Percentiles rank a stretch among this genome's conserved stretches.
Evolutionary conservation across 805 yeast species (phyloP).

Genomic region (Sugiyamaella marilandica): DNA sequence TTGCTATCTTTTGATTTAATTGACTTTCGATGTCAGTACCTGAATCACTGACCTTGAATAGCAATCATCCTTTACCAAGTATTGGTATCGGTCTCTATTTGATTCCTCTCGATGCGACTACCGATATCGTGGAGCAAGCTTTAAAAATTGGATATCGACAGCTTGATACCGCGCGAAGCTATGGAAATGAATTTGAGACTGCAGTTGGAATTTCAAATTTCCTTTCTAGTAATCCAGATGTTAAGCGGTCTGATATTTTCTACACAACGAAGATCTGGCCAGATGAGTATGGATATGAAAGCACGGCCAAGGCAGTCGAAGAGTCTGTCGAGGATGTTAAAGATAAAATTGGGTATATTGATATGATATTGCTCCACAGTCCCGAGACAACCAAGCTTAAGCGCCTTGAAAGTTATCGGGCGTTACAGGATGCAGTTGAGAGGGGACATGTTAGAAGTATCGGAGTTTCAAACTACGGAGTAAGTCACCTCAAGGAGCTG

Average conservation of each 20-base stretch:
- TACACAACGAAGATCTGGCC: constrained; percentile 74
- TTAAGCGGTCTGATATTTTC: constrained; percentile 47
- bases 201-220: constrained; percentile 54
- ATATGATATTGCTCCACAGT: constrained; percentile 62
- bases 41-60: neutral
- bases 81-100: constrained; percentile 41
- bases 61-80: constrained; percentile 8
- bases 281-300: constrained; percentile 45
- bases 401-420: constrained; percentile 48
- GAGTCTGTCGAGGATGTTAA: constrained; percentile 49
- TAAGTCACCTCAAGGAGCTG: constrained; percentile 51
- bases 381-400: constrained; percentile 30
- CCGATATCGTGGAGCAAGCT: constrained; percentile 47
- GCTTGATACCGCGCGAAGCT: constrained; percentile 63
- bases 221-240: constrained; percentile 46
- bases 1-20: too few relatives aligned
- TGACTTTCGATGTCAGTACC: too few relatives aligned
- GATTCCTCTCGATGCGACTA: constrained; percentile 45
- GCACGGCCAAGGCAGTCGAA: constrained; percentile 43
- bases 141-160: constrained; percentile 64
- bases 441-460: constrained; percentile 50
- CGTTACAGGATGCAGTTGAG: constrained; percentile 49
- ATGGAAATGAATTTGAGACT: constrained; percentile 58
- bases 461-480: constrained; percentile 63
- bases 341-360: constrained; percentile 54